A percentile compares a stretch with the other conserved stretches of the same genome.
phyloP scores from a whole-genome alignment of 352 stramenopile genomes.

The Phytophthora pluvialis region DNA sequence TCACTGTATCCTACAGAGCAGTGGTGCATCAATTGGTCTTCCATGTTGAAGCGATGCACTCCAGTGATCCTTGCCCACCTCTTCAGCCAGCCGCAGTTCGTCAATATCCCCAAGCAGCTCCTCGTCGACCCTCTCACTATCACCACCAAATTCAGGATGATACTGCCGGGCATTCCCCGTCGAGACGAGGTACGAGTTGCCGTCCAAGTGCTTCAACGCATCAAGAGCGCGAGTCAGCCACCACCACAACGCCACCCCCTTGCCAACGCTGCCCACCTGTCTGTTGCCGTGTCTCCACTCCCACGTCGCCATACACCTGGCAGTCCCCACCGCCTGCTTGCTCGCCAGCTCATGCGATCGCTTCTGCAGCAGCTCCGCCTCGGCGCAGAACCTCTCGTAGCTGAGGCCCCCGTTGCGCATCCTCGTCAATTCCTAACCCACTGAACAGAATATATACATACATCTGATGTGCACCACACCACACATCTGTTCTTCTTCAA shows the following conservation, averaged over 20 bases:
- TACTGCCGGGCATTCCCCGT: conserved; percentile 39
- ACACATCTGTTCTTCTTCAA: conserved; percentile 19
- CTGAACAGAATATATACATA: conserved; percentile 13
- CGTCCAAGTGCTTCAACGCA: conserved; percentile 56
- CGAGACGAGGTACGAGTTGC: conserved; percentile 75
- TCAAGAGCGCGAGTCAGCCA: not conserved
- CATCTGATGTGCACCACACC: conserved; percentile 13
- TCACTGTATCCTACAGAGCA: no score
- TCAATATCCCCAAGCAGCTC: conserved; percentile 17
- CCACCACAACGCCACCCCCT: not conserved
- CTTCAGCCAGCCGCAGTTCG: conserved; percentile 23
- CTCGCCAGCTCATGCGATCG: conserved; percentile 42
- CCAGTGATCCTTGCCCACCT: conserved; percentile 14
- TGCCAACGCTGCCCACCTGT: conserved; percentile 35
- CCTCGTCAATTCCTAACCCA: conserved; percentile 11
- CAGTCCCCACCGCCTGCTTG: not conserved
- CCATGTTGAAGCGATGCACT: conserved; percentile 1
- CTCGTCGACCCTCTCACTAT: not conserved
- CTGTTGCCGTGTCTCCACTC: conserved; percentile 63
- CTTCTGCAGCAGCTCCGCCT: conserved; percentile 51
- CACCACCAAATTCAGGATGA: not conserved
- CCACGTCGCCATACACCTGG: conserved; percentile 42
- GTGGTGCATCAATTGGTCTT: not conserved
- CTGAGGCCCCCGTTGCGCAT: conserved; percentile 45
- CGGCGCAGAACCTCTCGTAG: conserved; percentile 56